These are phyloP conservation scores for Rhizopogon vesiculosus DNA, from an alignment of 768 basidiomycete species.

Conservation along the genomic window DNA sequence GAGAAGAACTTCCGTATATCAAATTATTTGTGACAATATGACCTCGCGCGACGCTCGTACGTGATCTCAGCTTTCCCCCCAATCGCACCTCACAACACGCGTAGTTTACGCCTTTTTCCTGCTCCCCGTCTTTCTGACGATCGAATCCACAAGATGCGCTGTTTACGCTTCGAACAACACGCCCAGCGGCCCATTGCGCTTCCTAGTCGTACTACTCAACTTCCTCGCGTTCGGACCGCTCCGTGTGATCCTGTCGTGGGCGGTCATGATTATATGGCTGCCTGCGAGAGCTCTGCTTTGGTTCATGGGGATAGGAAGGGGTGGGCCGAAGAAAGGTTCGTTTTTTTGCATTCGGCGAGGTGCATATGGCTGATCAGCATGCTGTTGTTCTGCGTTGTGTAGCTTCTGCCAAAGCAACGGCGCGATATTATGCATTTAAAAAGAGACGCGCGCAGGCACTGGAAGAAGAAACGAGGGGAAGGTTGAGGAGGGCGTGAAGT, in stretches of 20 bases:
- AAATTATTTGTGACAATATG: background rate
- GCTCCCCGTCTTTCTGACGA: slow-evolving; percentile 4
- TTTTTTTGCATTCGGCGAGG: background rate
- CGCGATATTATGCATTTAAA: slow-evolving; percentile 1
- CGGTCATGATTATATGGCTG: background rate
- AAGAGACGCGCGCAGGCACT: background rate
- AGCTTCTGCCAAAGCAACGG: slow-evolving; percentile 3
- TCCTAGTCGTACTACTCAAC: background rate
- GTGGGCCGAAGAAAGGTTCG: slow-evolving; percentile 6
- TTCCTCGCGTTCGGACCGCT: slow-evolving; percentile 3
- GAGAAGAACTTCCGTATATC: background rate
- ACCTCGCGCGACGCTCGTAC: background rate
- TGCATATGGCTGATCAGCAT: background rate
- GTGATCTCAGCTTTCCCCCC: background rate
- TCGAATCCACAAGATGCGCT: slow-evolving; percentile 4
- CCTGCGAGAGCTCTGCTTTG: slow-evolving; percentile 10
- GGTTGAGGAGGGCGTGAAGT: background rate
- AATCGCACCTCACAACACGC: background rate
- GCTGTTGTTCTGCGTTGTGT: background rate
- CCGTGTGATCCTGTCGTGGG: background rate
- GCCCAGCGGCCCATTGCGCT: slow-evolving; percentile 6
- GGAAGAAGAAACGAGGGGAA: background rate
- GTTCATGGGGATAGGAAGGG: slow-evolving; percentile 14
- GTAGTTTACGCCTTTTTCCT: slow-evolving; percentile 9
- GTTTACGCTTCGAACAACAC: slow-evolving; percentile 3